Base-by-base conservation (phyloP, 164 flowering plant species). In the Vitis rotundifolia region DNA sequence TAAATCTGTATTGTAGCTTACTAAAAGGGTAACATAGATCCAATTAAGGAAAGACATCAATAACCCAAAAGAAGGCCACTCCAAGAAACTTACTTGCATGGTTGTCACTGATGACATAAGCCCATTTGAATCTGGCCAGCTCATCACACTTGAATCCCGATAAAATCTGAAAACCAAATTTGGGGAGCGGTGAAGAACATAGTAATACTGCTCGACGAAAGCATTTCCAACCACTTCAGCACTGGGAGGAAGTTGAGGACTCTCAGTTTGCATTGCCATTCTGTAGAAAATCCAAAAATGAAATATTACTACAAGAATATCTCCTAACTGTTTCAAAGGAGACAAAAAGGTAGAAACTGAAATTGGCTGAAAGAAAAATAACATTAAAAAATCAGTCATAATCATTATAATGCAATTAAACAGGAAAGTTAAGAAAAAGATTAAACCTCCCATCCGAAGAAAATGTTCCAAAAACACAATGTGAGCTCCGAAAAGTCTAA, bases 171-270 rank as follows among this genome's bases (percentile, higher is more conserved):
- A n/a, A 29, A 11, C 64, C 11, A 26, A 13, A 1, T 61, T 4
- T 61, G 64, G 64, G 14, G 37, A 8, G 1, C 13, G 8, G 6
- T 22, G n/a, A 29, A 61, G 44, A 22, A 61, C 19, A 11, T 10
- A 8, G 16, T 61, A 61, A 28, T 61, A 61, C 47, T 61, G 64
- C 48, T 26, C 22, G 48, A 61, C 44, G 64, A 61, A 61, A 13
- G 44, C 64, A 28, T 26, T 61, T 37, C 64, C 48, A 73, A 92
- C 88, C 62, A 85, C 75, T 76, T 90, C 85, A 44, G 95, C 87
- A 79, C 82, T 82, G 14, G 84, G 90, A 60, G 79, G 57, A 67
- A 79, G 19, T 11, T 78, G 73, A 61, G 82, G 75, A 69, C 18
- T 71, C 13, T 64, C 70, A 52, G 86, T 51, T 59, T 76, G 75